Evolutionary conservation across 768 basidiomycete genomes (phyloP), one percentile per base, ranked within the genome.

Genomic region (Boletus subparvulus): DNA sequence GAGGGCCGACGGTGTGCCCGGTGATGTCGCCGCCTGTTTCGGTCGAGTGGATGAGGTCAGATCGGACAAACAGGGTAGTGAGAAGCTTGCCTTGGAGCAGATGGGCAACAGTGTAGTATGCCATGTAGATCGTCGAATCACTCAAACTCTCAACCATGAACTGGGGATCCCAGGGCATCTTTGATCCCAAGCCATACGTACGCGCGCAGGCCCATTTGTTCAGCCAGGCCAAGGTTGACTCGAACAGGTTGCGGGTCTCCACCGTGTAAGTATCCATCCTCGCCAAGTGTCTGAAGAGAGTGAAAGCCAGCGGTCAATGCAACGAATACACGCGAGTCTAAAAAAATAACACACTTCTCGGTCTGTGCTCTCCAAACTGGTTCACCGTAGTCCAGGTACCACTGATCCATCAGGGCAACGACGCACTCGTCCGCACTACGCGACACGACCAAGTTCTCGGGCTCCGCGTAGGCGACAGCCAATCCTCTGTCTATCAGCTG

Each of bases 151-250:
- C 97, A 44, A 99, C 95, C 69, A 98, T 80, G 82, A 95, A 98
- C 50, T 92, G 86, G 17, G 88, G 89, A 69, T 98, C 97, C 95
- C 96, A 99, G 3, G 97, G 97, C 56, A 99, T 77, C 66, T 90
- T 89, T 3, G 95, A 94, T 19, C 97, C 97, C 64, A 99, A 79
- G 52, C 97, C 97, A 70, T 95, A 98, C 6, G 92, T 93, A 39
- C 97, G 83, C n/a, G 97, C 96, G 72, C 97, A 99, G 3, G 97
- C 97, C 97, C 97, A 99, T 73, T 99, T 83, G 67, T 94, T 94
- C 75, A 99, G 77, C 97, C 97, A 99, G 48, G 84, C 88, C 68
- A 99, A 77, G 8, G 91, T 92, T 60, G 85, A 87, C 73, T 97
- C 92, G 68, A 98, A 98, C 3, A 81, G 83, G 74, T 99, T 86